phyloP scores from a whole-genome alignment of 2,329 filamentous ascomycete species.

The Talaromyces funiculosus region DNA sequence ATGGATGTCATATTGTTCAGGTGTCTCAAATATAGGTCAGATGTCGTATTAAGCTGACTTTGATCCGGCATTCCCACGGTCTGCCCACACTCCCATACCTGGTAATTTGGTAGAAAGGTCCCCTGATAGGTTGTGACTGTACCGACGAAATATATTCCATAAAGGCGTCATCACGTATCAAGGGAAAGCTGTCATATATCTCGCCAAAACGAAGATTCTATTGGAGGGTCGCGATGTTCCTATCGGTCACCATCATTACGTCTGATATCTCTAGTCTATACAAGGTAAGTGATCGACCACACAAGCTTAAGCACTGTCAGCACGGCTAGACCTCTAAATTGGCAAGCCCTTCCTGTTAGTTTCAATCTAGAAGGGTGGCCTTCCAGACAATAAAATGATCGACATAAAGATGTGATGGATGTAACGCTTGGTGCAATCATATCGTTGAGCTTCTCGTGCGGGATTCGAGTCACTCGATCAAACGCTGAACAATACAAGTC shows the following conservation, averaged over 20 bases:
- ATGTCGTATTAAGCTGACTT: neutral
- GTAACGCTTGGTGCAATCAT: slow-evolving; percentile 8
- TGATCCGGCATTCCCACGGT: neutral
- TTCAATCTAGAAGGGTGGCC: neutral
- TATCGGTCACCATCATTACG: neutral
- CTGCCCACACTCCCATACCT: neutral
- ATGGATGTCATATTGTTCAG: neutral
- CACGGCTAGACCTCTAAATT: neutral
- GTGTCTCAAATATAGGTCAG: neutral
- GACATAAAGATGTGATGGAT: slow-evolving; percentile 3
- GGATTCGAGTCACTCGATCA: neutral
- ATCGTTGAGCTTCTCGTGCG: neutral
- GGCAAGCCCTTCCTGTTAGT: slow-evolving; percentile 5
- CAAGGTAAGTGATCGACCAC: neutral
- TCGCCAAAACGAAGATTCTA: neutral
- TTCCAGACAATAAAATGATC: neutral
- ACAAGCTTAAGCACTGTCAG: neutral
- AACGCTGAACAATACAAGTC: neutral
- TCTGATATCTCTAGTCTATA: neutral
- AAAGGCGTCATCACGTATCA: neutral
- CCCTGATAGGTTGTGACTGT: neutral
- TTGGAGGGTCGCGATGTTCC: neutral
- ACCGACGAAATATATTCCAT: neutral
- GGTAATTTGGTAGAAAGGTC: neutral
- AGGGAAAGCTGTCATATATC: neutral